Evolutionary conservation across 176 grass and related monocot genomes (phyloP).

Genomic region (Otatea glauca): DNA sequence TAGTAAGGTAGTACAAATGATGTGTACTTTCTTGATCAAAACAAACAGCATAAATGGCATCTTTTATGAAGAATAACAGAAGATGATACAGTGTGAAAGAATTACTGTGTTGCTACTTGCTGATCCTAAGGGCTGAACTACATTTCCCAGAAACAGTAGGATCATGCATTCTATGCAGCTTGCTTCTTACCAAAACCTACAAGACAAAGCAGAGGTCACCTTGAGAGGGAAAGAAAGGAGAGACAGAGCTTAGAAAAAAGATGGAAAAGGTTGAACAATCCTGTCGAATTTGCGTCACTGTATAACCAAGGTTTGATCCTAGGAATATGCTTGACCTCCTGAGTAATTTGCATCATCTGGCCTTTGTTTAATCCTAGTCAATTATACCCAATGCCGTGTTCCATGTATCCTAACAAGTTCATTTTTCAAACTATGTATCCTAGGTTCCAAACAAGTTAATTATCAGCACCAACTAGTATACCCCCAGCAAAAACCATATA

Average conservation of each 20-base stretch:
- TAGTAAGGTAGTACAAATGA: neutral
- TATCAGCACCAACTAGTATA: constrained; percentile 7
- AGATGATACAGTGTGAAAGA: neutral
- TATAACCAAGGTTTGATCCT: constrained; percentile 32
- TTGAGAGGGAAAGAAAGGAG: neutral
- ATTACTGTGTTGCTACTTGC: neutral
- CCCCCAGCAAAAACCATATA: neutral
- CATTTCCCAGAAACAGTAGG: neutral
- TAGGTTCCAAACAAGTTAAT: neutral
- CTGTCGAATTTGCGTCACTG: neutral
- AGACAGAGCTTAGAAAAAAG: neutral
- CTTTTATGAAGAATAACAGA: neutral
- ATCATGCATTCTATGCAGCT: neutral
- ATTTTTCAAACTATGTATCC: neutral
- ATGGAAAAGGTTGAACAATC: neutral
- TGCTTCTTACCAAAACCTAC: neutral
- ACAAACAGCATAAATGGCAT: neutral
- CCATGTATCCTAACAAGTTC: constrained; percentile 3
- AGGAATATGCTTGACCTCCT: constrained; percentile 40
- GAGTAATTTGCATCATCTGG: neutral
- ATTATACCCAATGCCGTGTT: constrained; percentile 16
- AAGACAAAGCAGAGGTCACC: neutral
- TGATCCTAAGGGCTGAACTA: neutral
- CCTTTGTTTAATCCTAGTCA: constrained; percentile 34
- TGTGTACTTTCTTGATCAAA: constrained; percentile 27